These are phyloP conservation scores for Neospermospora avenae DNA, from an alignment of 2,329 filamentous ascomycete genomes.

Conservation along the genomic window DNA sequence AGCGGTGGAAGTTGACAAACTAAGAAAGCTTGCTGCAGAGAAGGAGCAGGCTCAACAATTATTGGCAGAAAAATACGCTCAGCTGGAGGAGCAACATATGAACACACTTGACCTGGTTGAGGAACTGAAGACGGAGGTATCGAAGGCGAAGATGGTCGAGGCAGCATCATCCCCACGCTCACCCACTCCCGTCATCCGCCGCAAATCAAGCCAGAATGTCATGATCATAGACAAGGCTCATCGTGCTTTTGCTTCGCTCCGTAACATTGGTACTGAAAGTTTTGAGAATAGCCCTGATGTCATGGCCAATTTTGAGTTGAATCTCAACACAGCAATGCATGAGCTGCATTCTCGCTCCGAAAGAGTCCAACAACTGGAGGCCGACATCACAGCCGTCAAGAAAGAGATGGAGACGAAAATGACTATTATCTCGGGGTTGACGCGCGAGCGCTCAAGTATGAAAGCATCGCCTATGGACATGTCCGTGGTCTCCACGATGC, in stretches of 20 bases:
- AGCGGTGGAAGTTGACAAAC: slow-evolving; percentile 64
- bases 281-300: slow-evolving; percentile 79
- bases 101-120: slow-evolving; percentile 83
- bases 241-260: slow-evolving; percentile 82
- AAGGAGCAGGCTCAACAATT: slow-evolving; percentile 73
- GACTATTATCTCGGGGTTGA: slow-evolving; percentile 90
- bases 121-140: slow-evolving; percentile 82
- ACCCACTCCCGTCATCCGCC: slow-evolving; percentile 76
- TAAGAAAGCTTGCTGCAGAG: slow-evolving; percentile 69
- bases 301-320: slow-evolving; percentile 89
- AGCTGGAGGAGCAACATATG: slow-evolving; percentile 78
- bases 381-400: slow-evolving; percentile 75
- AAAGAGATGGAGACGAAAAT: slow-evolving; percentile 98
- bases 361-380: slow-evolving; percentile 84
- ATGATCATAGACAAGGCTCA: slow-evolving; percentile 87
- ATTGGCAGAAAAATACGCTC: slow-evolving; percentile 74
- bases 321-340: slow-evolving; percentile 87
- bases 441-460: slow-evolving; percentile 87
- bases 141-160: slow-evolving; percentile 65
- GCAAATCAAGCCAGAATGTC: slow-evolving; percentile 89
- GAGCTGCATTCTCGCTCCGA: slow-evolving; percentile 86
- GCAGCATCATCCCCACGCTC: slow-evolving; percentile 55
- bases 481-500: slow-evolving; percentile 80
- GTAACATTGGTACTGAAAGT: slow-evolving; percentile 83
- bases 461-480: slow-evolving; percentile 85